Conservation (phyloP, 2,329 filamentous ascomycete genomes). For the Zasmidium angulare region DNA sequence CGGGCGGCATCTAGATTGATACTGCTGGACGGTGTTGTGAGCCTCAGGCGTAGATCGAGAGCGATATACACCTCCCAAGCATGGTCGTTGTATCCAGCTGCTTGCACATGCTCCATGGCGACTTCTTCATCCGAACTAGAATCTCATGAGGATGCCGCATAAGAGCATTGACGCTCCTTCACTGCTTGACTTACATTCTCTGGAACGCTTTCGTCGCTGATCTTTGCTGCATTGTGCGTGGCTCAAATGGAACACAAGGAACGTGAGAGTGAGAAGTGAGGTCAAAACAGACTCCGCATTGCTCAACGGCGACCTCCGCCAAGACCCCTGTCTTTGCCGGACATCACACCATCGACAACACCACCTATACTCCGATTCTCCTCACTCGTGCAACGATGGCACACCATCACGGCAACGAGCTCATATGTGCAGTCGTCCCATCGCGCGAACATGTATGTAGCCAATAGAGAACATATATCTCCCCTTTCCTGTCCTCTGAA, state of each 20-base stretch:
- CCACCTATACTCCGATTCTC: not conserved
- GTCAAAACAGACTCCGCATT: not conserved
- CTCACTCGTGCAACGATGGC: not conserved
- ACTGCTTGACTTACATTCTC: not conserved
- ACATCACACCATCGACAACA: not conserved
- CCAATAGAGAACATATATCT: not conserved
- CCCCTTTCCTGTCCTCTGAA: not conserved
- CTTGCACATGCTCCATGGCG: no score
- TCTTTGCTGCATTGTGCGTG: no score
- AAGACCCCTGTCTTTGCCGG: not conserved
- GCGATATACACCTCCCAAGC: no score
- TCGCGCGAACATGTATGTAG: not conserved
- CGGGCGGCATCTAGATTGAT: not conserved
- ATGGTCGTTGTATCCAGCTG: no score
- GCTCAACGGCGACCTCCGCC: not conserved
- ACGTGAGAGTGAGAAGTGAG: not conserved
- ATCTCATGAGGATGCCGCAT: no score
- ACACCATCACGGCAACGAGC: not conserved
- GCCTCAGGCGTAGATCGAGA: no score
- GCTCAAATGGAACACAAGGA: not conserved
- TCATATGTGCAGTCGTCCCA: no score
- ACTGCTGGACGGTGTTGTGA: no score
- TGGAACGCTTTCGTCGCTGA: not conserved
- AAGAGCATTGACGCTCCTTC: no score
- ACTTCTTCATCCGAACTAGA: no score